Conservation (phyloP, 768 basidiomycete genomes). For the Phaffia australis region DNA sequence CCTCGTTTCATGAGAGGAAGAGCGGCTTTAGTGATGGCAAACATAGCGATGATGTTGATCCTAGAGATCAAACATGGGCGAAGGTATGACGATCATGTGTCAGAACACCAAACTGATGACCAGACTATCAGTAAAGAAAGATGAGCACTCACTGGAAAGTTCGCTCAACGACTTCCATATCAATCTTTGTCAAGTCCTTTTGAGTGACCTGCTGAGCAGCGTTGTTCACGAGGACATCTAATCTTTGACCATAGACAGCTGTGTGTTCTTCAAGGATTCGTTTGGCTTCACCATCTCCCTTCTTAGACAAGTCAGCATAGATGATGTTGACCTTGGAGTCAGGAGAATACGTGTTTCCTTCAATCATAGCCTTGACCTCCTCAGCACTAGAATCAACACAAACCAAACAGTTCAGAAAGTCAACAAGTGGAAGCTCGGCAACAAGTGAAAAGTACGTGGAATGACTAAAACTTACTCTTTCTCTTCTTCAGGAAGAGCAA, state of each 20-base stretch:
- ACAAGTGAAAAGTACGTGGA: not conserved
- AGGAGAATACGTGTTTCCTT: slow-evolving; percentile 41
- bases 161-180: slow-evolving; percentile 47
- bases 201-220: slow-evolving; percentile 41
- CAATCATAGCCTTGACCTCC: slow-evolving; percentile 44
- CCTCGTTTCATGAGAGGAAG: slow-evolving; percentile 54
- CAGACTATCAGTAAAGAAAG: slow-evolving; percentile 36
- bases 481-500: slow-evolving; percentile 50
- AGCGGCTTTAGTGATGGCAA: slow-evolving; percentile 49
- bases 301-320: slow-evolving; percentile 40
- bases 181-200: slow-evolving; percentile 45
- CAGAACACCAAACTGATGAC: not conserved
- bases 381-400: slow-evolving; percentile 40
- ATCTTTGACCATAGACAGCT: slow-evolving; percentile 36
- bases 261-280: slow-evolving; percentile 46
- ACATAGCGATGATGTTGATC: slow-evolving; percentile 49
- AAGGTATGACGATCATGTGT: not conserved
- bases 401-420: not conserved
- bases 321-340: slow-evolving; percentile 32
- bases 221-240: slow-evolving; percentile 53
- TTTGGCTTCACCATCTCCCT: slow-evolving; percentile 42
- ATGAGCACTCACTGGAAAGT: slow-evolving; percentile 44
- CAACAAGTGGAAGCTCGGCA: slow-evolving; percentile 4
- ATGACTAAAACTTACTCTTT: slow-evolving; percentile 40
- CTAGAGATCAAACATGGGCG: not conserved